Percentiles rank a stretch among this genome's conserved stretches.
Conservation (phyloP, 148 eudicot genomes). For the Rhododendron ovatum region DNA sequence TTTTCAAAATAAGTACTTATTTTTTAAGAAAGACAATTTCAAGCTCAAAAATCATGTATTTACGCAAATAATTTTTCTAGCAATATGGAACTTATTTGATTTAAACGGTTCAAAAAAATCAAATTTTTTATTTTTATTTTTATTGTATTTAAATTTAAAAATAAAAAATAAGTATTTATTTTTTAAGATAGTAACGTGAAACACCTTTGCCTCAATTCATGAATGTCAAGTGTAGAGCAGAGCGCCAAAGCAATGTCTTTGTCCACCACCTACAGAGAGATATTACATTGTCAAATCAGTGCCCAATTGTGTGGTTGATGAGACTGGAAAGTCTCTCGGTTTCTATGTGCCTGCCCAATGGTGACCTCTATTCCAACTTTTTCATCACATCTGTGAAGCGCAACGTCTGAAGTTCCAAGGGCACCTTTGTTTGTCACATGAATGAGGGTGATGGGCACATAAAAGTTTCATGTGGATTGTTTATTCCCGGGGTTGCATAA, state of each 20-base stretch:
- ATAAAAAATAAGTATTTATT: too few species aligned
- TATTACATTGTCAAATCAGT: slow-evolving; percentile 2
- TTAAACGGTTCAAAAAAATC: too few species aligned
- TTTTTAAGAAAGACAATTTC: too few species aligned
- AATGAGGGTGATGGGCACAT: not conserved
- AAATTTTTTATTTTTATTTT: too few species aligned
- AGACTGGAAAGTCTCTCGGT: not conserved
- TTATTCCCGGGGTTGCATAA: not conserved
- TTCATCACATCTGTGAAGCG: not conserved
- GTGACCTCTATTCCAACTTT: not conserved
- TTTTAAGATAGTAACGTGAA: too few species aligned
- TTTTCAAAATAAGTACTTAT: too few species aligned
- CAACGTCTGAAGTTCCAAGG: not conserved
- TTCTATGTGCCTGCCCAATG: not conserved
- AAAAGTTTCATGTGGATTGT: not conserved
- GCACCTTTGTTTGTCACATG: not conserved
- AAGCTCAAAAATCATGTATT: too few species aligned
- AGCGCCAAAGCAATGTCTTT: not conserved
- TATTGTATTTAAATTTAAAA: too few species aligned
- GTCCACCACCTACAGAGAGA: not conserved
- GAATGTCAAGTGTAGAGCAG: slow-evolving; percentile 8
- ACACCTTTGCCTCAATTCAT: too few species aligned
- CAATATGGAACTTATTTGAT: too few species aligned
- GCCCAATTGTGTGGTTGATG: slow-evolving; percentile 14
- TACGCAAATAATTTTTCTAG: too few species aligned